A percentile compares a stretch with the other conserved stretches of the same genome.
phyloP scores from a whole-genome alignment of 202 grass and related monocot genomes.

The Eragrostis tef region DNA sequence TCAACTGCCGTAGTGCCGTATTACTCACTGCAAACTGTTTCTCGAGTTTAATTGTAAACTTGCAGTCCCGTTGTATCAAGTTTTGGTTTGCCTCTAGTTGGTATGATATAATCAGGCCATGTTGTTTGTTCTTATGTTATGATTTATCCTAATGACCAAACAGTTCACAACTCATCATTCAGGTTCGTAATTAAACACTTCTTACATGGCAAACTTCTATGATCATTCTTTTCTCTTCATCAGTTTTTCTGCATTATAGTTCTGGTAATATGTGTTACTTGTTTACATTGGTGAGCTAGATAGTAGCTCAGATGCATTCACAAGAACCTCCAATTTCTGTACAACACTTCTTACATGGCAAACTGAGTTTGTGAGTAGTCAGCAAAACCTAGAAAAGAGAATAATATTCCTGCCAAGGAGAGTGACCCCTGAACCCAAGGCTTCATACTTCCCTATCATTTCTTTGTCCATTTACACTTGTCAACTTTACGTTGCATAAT shows the following conservation, averaged over 20 bases:
- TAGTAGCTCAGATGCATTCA: too few relatives aligned
- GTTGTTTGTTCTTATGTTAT: neutral
- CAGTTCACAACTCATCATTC: constrained; percentile 11
- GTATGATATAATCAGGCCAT: constrained; percentile 20
- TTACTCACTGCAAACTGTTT: constrained; percentile 23
- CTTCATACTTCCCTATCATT: constrained; percentile 22
- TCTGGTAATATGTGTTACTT: neutral
- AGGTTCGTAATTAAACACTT: neutral
- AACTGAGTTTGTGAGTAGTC: neutral
- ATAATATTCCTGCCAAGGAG: neutral
- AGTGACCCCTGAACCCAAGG: neutral
- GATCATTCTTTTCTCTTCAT: neutral
- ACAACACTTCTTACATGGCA: neutral
- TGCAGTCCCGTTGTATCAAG: neutral
- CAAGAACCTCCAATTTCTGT: neutral
- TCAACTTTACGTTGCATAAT: neutral
- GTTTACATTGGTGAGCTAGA: neutral
- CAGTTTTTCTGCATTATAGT: neutral
- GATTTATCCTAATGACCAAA: neutral
- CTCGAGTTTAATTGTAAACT: neutral
- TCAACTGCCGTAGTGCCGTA: neutral
- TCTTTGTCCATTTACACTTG: neutral
- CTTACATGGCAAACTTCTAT: too few relatives aligned
- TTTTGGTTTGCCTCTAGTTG: constrained; percentile 11
- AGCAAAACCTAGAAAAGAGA: neutral